Conservation (phyloP, 2,329 filamentous ascomycete genomes). For the Macroventuria anomochaeta region DNA sequence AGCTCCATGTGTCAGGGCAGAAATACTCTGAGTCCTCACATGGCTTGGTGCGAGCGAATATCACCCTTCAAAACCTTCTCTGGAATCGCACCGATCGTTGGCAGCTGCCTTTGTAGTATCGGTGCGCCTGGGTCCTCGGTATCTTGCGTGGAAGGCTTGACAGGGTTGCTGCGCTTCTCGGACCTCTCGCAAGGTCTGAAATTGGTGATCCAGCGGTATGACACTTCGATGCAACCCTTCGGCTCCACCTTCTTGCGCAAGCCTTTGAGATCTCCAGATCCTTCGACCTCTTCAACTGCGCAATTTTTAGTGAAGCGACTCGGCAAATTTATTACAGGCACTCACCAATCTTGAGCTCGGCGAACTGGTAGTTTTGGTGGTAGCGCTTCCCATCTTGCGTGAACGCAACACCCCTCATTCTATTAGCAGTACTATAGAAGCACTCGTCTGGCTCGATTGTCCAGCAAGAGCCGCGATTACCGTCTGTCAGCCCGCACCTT, state of each 20-base stretch:
- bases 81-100: constrained; percentile 4
- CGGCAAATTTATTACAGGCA: too few relatives aligned
- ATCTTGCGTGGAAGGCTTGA: not conserved
- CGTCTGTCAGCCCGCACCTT: too few relatives aligned
- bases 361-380: constrained; percentile 30
- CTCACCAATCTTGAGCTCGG: constrained; percentile 24
- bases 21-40: constrained; percentile 2
- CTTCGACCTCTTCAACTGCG: constrained; percentile 10
- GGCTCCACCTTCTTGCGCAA: not conserved
- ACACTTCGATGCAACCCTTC: constrained; percentile 5
- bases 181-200: constrained; percentile 8
- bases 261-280: not conserved
- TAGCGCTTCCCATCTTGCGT: constrained; percentile 2
- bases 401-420: not conserved
- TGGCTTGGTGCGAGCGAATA: constrained; percentile 21
- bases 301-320: not conserved
- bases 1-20: not conserved
- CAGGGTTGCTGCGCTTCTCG: too few relatives aligned
- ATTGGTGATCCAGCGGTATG: not conserved
- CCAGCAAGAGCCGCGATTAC: too few relatives aligned
- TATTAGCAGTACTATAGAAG: not conserved
- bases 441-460: too few relatives aligned
- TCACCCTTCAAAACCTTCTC: constrained; percentile 31
- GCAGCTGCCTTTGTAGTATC: not conserved
- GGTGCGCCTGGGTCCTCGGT: not conserved